Base-by-base conservation (phyloP, 2,329 filamentous ascomycete species). In the Sclerotinia trifoliorum region DNA sequence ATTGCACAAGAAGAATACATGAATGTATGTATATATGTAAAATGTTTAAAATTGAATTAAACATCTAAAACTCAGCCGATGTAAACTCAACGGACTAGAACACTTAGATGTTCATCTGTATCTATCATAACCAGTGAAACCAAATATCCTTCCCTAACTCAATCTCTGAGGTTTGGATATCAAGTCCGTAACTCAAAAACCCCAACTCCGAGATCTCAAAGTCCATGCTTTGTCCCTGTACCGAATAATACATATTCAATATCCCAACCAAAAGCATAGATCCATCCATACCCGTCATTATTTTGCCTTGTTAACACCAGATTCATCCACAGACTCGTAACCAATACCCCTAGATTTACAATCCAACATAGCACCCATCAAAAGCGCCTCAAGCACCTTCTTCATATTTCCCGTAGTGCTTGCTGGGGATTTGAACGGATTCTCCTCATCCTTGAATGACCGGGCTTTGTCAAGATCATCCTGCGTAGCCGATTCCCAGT, bases 321-420 rank as follows among this genome's bases (percentile, higher is more conserved):
- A 17, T 54, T 19, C 17, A 46, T 15, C 5, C n/a, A 7, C 6
- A 24, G 32, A 5, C 13, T 49, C 21, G 35, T 35, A 13, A 6
- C 48, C 21, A 49, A 63, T 5, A 19, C 17, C 17, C 32, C 26
- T 39, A 19, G 42, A 32, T 17, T 24, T 49, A 26, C 29, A 63
- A 39, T 51, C 60, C 60, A 63, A 10, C 32, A 63, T 51, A 11
- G 46, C 48, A 26, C 60, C 60, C n/a, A 19, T 51, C 11, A 63
- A 13, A 7, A 63, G n/a, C 2, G 60, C 46, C n/a, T 63, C 60
- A 42, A 63, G 51, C 15, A 26, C 46, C 15, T 39, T 39, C 60
- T 39, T 62, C 60, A 62, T 62, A n/a, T 19, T 26, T 32, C 26
- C 15, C 7, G 46, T 63, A n/a, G 60, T 63, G n/a, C 60, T 51